Base-by-base conservation (phyloP, 495 filamentous ascomycete species). In the Tuber melanosporum region DNA sequence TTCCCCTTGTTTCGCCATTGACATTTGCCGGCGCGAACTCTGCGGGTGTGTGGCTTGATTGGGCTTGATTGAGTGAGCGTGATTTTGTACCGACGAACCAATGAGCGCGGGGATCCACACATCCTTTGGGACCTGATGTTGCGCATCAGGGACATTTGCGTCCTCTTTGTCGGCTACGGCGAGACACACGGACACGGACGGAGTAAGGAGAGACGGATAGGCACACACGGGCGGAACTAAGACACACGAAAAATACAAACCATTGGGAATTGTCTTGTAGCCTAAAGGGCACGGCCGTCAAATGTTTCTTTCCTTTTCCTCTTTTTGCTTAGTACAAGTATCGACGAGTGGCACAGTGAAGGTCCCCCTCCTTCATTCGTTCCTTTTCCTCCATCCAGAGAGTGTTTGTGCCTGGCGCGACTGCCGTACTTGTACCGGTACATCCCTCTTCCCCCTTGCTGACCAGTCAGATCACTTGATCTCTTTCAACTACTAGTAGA, bases 1-100 rank as follows among this genome's bases (percentile, higher is more conserved):
- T 66, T 26, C 57, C 57, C 57, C 57, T 66, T 66, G 57, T 66
- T 66, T 66, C 57, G 57, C 57, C 57, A 8, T 66, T 6, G 57
- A 66, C 17, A 66, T 66, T 19, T 66, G 57, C 57, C 57, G 57
- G 26, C 57, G 57, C 57, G 57, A 66, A 66, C 26, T 36, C 57
- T 36, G 57, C 8, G 57, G 12, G 57, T 14, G 26, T 66, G 26
- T 66, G 57, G 57, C 57, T 66, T 66, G 14, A 66, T 66, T 66
- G 57, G 57, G 57, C 26, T 36, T 66, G 57, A 10, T n/a, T 36
- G 57, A 66, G 57, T 17, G 14, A 36, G 57, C 2, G 57, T 66
- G 57, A 66, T 36, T 66, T 66, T 17, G 57, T 14, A 15, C 26
- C 1, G 14, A 66, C 26, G 26, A 14, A 36, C 57, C 57, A 66